phyloP scores from a whole-genome alignment of 495 filamentous ascomycete species.

The Trichoderma erinaceum region DNA sequence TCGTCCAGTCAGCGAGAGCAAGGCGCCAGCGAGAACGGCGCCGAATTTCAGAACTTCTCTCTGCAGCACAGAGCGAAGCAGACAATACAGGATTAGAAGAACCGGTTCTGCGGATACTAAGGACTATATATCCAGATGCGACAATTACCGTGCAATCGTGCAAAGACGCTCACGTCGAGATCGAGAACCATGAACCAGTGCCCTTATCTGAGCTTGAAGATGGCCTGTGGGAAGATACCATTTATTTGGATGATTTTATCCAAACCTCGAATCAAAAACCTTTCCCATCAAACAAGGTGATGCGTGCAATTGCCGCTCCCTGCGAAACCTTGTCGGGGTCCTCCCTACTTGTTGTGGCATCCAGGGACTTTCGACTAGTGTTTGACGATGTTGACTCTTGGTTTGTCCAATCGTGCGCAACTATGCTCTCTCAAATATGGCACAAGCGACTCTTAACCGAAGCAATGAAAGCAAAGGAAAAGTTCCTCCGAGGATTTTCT shows the following conservation, averaged over 20 bases:
- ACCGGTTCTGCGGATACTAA: conserved; percentile 5
- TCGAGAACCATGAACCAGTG: not conserved
- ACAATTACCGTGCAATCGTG: not conserved
- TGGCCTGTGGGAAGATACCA: not conserved
- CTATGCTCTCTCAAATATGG: conserved; percentile 16
- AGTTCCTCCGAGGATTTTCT: conserved; percentile 35
- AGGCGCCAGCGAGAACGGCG: conserved; percentile 15
- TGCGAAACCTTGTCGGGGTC: conserved; percentile 17
- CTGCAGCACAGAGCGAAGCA: not conserved
- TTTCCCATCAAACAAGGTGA: not conserved
- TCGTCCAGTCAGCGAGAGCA: conserved; percentile 14
- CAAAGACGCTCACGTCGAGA: conserved; percentile 1
- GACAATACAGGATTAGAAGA: not conserved
- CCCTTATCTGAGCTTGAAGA: not conserved
- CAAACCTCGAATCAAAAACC: conserved; percentile 15
- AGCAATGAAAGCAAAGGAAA: conserved; percentile 29
- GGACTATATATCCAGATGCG: not conserved
- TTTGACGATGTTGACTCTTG: conserved; percentile 20
- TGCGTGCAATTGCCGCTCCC: conserved; percentile 17
- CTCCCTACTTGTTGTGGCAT: conserved; percentile 17
- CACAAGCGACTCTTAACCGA: conserved; percentile 18
- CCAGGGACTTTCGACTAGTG: conserved; percentile 19
- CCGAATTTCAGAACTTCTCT: conserved; percentile 10
- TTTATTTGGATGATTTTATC: conserved; percentile 14
- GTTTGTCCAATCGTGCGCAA: conserved; percentile 18